Evolutionary conservation across 495 filamentous ascomycete genomes (phyloP).

Genomic region (Aspergillus nidulans): DNA sequence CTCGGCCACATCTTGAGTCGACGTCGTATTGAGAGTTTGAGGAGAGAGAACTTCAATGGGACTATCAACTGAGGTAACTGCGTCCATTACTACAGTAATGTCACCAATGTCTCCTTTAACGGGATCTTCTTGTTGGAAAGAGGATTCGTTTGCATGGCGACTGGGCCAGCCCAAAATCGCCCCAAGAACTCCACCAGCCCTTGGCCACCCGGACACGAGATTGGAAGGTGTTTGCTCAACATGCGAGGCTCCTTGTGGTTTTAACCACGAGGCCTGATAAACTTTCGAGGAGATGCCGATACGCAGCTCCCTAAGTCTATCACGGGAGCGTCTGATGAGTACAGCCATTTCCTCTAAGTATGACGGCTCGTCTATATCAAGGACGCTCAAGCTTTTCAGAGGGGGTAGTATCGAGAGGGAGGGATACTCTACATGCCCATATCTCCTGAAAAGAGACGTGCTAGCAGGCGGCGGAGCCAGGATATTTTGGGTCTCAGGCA

Average conservation of each 20-base stretch:
- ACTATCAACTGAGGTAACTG: background rate
- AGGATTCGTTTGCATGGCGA: background rate
- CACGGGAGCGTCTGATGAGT: slow-evolving; percentile 69
- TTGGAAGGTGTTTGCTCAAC: slow-evolving; percentile 16
- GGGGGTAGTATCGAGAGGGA: slow-evolving; percentile 82
- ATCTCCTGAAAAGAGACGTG: slow-evolving; percentile 29
- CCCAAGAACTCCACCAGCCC: slow-evolving; percentile 58
- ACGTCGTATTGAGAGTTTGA: background rate
- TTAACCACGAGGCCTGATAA: slow-evolving; percentile 51
- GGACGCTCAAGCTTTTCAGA: slow-evolving; percentile 72
- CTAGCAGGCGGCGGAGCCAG: slow-evolving; percentile 6
- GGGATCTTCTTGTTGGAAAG: background rate
- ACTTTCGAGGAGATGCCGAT: slow-evolving; percentile 70
- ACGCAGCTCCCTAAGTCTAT: slow-evolving; percentile 66
- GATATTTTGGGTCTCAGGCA: slow-evolving; percentile 16
- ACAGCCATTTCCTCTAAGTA: slow-evolving; percentile 88
- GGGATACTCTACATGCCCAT: slow-evolving; percentile 68
- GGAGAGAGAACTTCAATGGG: background rate
- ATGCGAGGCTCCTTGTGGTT: slow-evolving; percentile 39
- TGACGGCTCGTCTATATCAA: slow-evolving; percentile 83
- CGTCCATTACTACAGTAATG: background rate
- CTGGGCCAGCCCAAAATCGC: slow-evolving; percentile 12
- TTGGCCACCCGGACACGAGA: slow-evolving; percentile 31
- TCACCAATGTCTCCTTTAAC: background rate
- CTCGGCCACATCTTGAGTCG: background rate